A percentile compares a stretch with the other conserved stretches of the same genome.
These are phyloP conservation scores for Penicillium psychrosexuale DNA, from an alignment of 2,329 filamentous ascomycete species.

Conservation along the genomic window DNA sequence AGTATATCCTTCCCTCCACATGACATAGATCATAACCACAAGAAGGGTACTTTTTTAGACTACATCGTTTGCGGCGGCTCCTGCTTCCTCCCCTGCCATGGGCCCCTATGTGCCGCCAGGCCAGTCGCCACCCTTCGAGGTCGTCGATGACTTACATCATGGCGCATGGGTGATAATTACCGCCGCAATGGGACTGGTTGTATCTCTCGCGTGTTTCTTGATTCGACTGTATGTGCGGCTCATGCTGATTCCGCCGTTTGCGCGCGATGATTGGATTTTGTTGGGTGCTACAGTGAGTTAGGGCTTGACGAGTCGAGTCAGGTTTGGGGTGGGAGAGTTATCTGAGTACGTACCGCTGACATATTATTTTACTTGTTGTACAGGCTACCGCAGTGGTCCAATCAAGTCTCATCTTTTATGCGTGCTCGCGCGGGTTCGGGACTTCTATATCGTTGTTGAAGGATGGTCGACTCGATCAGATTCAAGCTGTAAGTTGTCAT, in stretches of 20 bases:
- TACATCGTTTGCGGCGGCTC: background rate
- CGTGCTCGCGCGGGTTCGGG: constrained; percentile 34
- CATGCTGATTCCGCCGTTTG: constrained; percentile 32
- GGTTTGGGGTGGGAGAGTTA: background rate
- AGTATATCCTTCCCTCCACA: background rate
- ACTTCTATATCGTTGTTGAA: constrained; percentile 31
- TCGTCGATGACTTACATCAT: constrained; percentile 41
- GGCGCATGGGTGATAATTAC: constrained; percentile 41
- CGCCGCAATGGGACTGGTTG: constrained; percentile 36
- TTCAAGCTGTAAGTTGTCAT: constrained; percentile 31
- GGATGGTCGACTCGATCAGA: constrained; percentile 18
- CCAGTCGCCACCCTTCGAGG: constrained; percentile 37
- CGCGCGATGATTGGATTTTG: constrained; percentile 35
- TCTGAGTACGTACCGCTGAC: background rate
- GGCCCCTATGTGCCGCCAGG: constrained; percentile 33
- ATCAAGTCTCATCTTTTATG: constrained; percentile 30
- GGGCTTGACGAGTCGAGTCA: too few relatives aligned
- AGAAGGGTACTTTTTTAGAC: background rate
- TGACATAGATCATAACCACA: background rate
- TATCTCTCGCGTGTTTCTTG: constrained; percentile 35
- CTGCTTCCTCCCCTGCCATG: constrained; percentile 17
- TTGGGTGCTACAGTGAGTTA: constrained; percentile 32
- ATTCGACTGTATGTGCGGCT: constrained; percentile 40
- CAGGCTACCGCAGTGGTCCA: constrained; percentile 33
- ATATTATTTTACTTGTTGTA: too few relatives aligned